Evolutionary conservation across 1,284 basidiomycete species (phyloP).

Genomic region (Cutaneotrichosporon cutaneum): DNA sequence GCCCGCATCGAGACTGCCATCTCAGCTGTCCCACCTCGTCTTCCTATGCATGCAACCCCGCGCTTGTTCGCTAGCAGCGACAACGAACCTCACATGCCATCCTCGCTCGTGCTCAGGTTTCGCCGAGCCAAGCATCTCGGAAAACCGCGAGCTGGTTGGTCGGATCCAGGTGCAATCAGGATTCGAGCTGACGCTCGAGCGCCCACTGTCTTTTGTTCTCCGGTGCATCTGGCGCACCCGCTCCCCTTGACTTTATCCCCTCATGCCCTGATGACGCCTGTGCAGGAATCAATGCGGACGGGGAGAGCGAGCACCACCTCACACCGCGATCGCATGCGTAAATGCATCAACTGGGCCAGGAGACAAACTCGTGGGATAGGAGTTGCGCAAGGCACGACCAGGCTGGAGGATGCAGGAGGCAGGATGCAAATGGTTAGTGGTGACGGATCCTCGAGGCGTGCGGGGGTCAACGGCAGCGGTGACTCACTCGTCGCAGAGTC

Average conservation of each 20-base stretch:
- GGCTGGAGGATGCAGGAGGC: not conserved
- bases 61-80: too few species aligned
- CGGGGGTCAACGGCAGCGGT: not conserved
- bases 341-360: not conserved
- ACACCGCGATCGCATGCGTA: not conserved
- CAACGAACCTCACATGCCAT: not conserved
- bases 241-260: not conserved
- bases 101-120: not conserved
- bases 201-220: conserved; percentile 1
- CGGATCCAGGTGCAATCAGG: conserved; percentile 2
- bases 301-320: too few species aligned
- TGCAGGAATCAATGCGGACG: conserved; percentile 1
- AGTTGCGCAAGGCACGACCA: not conserved
- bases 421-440: not conserved
- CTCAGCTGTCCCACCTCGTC: not conserved
- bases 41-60: not conserved
- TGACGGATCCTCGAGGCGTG: not conserved
- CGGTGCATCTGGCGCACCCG: conserved; percentile 1
- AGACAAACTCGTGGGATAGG: too few species aligned
- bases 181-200: not conserved
- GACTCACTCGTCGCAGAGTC: conserved; percentile 2
- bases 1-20: not conserved
- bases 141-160: not conserved
- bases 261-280: not conserved
- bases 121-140: not conserved